Evolutionary conservation across 163 green algal species (phyloP), one percentile per base, ranked within the genome.

Genomic region (Chloroidium sp.): DNA sequence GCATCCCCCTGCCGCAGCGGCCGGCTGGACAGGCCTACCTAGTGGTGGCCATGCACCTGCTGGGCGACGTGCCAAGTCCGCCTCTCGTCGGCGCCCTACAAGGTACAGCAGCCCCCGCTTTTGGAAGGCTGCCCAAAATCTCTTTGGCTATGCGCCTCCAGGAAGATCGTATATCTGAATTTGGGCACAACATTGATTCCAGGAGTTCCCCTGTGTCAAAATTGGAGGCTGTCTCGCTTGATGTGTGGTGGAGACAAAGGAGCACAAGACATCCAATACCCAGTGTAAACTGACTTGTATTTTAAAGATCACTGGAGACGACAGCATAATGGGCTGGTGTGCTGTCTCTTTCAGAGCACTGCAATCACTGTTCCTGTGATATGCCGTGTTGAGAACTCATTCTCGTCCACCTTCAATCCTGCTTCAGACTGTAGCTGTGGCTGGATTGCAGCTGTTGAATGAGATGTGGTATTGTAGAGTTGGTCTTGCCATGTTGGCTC

Each of bases 61-160:
- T 97, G 0, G 95, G 95, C 0, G 95, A 98, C 83, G 95, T 98
- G 78, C 95, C 95, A 1, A 93, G 88, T 1, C 95, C 95, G 3
- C 95, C 95, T 4, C 69, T 98, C 67, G 83, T 96, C 14, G 95
- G 95, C 62, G 62, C 85, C 59, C 69, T 98, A 57, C 94, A 98
- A 82, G 87, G 75, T 8, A 64, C 75, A 62, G 57, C 36, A 6
- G n/a, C 14, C 57, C 6, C 64, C 64, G 8, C 36, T 36, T 36
- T 36, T n/a, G 6, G 64, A 6, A 72, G 64, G 64, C 64, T n/a
- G 64, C 6, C 6, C 64, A 10, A 10, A 36, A 36, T 36, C 36
- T 36, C 36, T 36, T 36, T 36, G 36, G 36, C 36, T 36, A 36
- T 36, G 36, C 36, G 36, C 36, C 36, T 36, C 36, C 36, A 36